Conservation (phyloP, 805 yeast species). For the Kodamaea kaohsiungensis region DNA sequence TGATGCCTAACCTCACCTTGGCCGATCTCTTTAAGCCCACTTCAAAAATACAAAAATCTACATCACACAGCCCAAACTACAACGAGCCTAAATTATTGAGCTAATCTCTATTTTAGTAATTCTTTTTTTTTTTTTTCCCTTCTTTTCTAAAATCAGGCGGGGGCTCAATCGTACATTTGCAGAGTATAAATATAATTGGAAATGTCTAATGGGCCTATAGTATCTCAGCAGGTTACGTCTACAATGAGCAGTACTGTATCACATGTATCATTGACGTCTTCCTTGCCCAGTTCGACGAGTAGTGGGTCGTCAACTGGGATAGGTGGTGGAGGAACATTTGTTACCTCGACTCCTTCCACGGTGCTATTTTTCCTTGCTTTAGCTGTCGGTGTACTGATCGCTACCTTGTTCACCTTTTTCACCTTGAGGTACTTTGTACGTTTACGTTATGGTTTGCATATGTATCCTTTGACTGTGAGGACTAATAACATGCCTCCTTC, state of each 20-base stretch:
- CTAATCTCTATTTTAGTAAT: not conserved
- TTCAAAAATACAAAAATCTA: not conserved
- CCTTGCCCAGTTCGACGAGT: not conserved
- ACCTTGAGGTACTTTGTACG: conserved; percentile 61
- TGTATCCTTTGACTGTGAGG: conserved; percentile 33
- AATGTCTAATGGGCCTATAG: conserved; percentile 4
- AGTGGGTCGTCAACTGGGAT: not conserved
- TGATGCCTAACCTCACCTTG: not conserved
- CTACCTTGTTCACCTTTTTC: conserved; percentile 57
- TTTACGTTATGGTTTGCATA: conserved; percentile 55
- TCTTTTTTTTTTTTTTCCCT: too few species aligned
- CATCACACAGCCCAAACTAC: not conserved
- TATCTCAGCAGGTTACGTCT: conserved; percentile 6
- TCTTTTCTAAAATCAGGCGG: not conserved
- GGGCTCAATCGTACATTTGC: not conserved
- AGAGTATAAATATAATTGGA: not conserved
- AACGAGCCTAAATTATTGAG: not conserved
- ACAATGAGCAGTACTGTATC: conserved; percentile 3
- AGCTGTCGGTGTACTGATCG: conserved; percentile 60
- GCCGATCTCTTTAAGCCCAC: not conserved
- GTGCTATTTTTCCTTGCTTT: conserved; percentile 64
- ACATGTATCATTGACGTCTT: not conserved
- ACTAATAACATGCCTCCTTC: conserved; percentile 21
- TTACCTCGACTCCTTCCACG: conserved; percentile 52
- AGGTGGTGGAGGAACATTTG: conserved; percentile 6